Evolutionary conservation across 2,329 filamentous ascomycete genomes (phyloP).

Genomic region (Fusarium veterinarium): DNA sequence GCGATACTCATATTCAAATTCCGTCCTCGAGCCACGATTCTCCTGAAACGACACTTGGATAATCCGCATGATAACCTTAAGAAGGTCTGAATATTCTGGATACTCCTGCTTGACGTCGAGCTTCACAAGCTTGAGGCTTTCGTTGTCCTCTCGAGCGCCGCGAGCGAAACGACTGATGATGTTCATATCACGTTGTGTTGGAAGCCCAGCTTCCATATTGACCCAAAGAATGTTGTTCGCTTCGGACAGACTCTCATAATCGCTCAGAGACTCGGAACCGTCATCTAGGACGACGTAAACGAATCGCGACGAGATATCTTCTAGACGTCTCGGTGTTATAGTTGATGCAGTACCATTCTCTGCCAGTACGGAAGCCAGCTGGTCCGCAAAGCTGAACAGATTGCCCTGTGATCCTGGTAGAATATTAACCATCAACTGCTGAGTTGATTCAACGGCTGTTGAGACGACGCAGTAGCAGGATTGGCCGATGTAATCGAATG

Average conservation of each 20-base stretch:
- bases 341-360: background rate
- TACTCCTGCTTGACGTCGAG: background rate
- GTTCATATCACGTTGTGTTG: background rate
- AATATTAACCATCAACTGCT: background rate
- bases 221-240: constrained; percentile 1
- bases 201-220: background rate
- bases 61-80: constrained; percentile 5
- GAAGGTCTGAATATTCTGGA: background rate
- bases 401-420: background rate
- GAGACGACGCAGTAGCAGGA: constrained; percentile 10
- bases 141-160: background rate
- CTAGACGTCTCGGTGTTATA: background rate
- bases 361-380: background rate
- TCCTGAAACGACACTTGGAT: constrained; percentile 15
- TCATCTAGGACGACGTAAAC: constrained; percentile 20
- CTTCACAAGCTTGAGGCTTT: background rate
- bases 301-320: background rate
- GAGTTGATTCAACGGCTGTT: background rate
- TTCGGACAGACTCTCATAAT: rapidly evolving
- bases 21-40: background rate
- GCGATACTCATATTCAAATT: constrained; percentile 22
- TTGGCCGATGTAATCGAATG: constrained; percentile 22
- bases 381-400: constrained; percentile 4
- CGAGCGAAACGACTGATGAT: background rate
- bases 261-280: rapidly evolving